Evolutionary conservation across 306 rosid species (phyloP), one percentile per base, ranked within the genome.

Genomic region (Dryas octopetala): DNA sequence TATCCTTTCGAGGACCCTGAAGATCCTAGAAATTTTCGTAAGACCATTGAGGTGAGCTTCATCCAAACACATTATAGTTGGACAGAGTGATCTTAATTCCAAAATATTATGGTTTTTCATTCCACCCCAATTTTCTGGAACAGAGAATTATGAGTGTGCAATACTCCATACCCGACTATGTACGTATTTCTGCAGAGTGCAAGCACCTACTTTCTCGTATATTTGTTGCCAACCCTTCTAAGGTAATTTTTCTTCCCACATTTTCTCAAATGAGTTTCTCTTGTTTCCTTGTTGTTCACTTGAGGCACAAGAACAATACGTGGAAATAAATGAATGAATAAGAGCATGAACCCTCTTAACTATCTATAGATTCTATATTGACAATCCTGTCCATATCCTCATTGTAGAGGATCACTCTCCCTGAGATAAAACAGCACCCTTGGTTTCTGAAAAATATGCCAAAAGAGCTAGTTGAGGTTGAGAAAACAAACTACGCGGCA

Each of bases 1-100:
- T 95, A 95, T 78, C 99, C 99, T n/a, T 92, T 95, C 79, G 92
- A 90, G 82, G 98, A 95, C 80, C 93, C 96, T 15, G 92, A 90
- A 70, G 97, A 95, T 84, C 93, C 96, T 28, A 84, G 80, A 75
- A 79, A 95, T 76, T 83, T 90, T 66, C 90, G 89, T 13, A 89
- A 88, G 86, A 88, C 79, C 38, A 85, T 90, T 64, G 82, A 77
- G 78, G 99, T 92, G 68, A 83, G 91, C 64, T 63, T 71, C 66
- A 73, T 62, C 74, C 46, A 53, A 26, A 65, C 75, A 14, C 66
- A 23, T 51, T 77, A 61, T 13, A 50, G 74, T 41, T 40, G 66
- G n/a, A 40, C 15, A 12, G n/a, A 12, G 50, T 62, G 47, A 19
- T 67, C 63, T 26, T 11, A 43, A 70, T 23, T 54, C n/a, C 46